Evolutionary conservation across 176 grass and related monocot genomes (phyloP), one percentile per base, ranked within the genome.

Genomic region (Lolium perenne): DNA sequence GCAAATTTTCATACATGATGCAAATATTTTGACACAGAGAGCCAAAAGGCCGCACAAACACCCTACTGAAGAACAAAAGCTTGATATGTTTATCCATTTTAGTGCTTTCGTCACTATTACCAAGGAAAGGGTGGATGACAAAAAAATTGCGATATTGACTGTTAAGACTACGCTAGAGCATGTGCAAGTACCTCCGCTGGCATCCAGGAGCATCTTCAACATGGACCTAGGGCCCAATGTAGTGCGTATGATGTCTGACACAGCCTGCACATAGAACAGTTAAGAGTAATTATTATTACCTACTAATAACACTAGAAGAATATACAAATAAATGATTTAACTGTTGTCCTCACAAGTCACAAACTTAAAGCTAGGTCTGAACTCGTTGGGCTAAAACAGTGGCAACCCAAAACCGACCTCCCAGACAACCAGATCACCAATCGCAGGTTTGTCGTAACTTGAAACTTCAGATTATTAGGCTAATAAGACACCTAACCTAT

Each of bases 201-300:
- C 97, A 94, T 99, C 97, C 82, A 99, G 92, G 69, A 99, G 84
- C 97, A 99, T 99, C 87, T 99, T 99, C 59, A 99, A 75, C 97
- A 99, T 99, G 70, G 97, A 96, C 85, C 97, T 90, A 41, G 97
- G 97, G 76, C 97, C 97, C 71, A 99, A 84, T 20, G 97, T 99
- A 40, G 97, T 99, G 38, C 94, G 94, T 4, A 99, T 92, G 77
- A 99, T 99, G 82, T 99, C 97, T 74, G 97, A 90, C 71, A 99
- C 97, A 76, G 90, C 97, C 97, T 99, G 85, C 49, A 64, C 18
- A 89, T 29, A 60, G 80, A 91, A 67, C 8, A 20, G 18, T 83
- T 20, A 58, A 7, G 54, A 48, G 62, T 38, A 55, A 18, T 18
- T 35, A 35, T 35, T 35, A 35, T 35, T 35, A 35, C 32, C 32